phyloP scores from a whole-genome alignment of 176 grass and related monocot genomes.

The Aegilops speltoides region DNA sequence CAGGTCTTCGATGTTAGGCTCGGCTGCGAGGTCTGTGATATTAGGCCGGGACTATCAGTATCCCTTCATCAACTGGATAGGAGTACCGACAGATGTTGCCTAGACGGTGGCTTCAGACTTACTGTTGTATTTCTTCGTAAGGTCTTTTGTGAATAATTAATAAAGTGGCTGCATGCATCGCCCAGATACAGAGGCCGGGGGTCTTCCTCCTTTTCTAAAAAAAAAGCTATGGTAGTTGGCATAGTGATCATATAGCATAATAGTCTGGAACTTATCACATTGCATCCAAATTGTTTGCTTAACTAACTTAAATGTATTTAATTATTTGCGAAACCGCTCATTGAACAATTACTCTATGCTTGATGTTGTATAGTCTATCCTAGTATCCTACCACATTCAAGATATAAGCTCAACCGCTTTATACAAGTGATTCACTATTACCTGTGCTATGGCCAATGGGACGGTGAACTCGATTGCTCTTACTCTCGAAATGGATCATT shows the following conservation, averaged over 20 bases:
- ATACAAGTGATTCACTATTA: not conserved
- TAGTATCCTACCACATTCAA: not conserved
- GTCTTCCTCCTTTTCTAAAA: too few relatives aligned
- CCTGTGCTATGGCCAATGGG: not conserved
- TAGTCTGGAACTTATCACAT: not conserved
- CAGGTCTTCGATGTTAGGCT: too few relatives aligned
- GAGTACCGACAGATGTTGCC: too few relatives aligned
- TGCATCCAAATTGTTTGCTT: not conserved
- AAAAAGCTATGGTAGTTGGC: not conserved
- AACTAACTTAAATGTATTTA: not conserved
- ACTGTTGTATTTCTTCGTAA: too few relatives aligned
- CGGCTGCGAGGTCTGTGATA: too few relatives aligned
- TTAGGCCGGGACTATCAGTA: too few relatives aligned
- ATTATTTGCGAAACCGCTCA: not conserved
- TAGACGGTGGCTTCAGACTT: too few relatives aligned
- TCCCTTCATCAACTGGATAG: too few relatives aligned
- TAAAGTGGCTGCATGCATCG: too few relatives aligned
- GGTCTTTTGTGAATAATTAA: too few relatives aligned
- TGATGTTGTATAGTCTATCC: not conserved
- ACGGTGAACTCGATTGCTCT: not conserved
- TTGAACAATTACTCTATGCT: not conserved
- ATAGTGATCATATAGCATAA: not conserved
- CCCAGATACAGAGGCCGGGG: too few relatives aligned
- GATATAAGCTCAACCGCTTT: not conserved
- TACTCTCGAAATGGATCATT: not conserved